Evolutionary conservation across 169 alveolate genomes (phyloP).

Genomic region (Plasmodium fragile): DNA sequence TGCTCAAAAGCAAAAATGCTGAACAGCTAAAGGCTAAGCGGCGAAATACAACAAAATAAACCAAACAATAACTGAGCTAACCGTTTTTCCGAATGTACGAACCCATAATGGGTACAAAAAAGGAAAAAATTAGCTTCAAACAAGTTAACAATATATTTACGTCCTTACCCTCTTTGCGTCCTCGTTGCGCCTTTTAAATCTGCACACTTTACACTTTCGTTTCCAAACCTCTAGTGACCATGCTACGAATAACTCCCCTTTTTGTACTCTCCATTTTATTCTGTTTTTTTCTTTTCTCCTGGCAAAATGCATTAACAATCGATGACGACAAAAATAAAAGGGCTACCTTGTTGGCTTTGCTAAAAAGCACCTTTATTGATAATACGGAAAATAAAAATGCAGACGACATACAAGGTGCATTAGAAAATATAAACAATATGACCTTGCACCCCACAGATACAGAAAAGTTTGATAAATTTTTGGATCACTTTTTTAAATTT

Average conservation of each 20-base stretch:
- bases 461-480: slow-evolving; percentile 40
- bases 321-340: slow-evolving; percentile 17
- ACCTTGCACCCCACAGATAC: slow-evolving; percentile 11
- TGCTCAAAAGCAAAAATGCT: not conserved
- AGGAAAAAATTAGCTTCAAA: not conserved
- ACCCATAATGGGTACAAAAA: not conserved
- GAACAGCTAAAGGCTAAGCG: not conserved
- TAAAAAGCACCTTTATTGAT: slow-evolving; percentile 40
- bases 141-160: not conserved
- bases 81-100: not conserved
- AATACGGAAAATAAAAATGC: slow-evolving; percentile 18
- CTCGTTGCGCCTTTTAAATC: not conserved
- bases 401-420: slow-evolving; percentile 26
- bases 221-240: not conserved
- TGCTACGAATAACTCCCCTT: slow-evolving; percentile 13
- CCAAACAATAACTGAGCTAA: not conserved
- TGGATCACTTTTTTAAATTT: slow-evolving; percentile 15
- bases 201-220: not conserved
- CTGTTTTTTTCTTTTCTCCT: slow-evolving; percentile 8
- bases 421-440: slow-evolving; percentile 14
- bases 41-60: not conserved
- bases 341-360: slow-evolving; percentile 44
- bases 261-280: slow-evolving; percentile 11
- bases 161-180: not conserved
- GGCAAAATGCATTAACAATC: slow-evolving; percentile 18